These are phyloP conservation scores for Phialophora macrospora DNA, from an alignment of 2,329 filamentous ascomycete species.

Conservation along the genomic window DNA sequence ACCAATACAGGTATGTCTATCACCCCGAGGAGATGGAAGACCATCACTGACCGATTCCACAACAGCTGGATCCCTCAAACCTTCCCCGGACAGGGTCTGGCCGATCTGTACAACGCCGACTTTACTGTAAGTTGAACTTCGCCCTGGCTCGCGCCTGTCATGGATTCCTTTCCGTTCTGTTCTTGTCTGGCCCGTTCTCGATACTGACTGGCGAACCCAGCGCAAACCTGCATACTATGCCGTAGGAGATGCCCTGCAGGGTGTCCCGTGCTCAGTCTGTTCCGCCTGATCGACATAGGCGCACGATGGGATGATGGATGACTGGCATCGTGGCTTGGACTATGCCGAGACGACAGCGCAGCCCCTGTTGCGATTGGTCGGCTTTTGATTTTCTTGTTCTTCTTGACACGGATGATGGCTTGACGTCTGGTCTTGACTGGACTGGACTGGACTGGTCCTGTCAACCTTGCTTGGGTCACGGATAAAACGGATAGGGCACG, in stretches of 20 bases:
- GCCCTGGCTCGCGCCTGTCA: background rate
- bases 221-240: constrained; percentile 56
- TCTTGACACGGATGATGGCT: background rate
- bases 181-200: background rate
- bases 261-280: constrained; percentile 38
- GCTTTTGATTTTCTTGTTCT: background rate
- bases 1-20: constrained; percentile 44
- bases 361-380: background rate
- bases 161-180: background rate
- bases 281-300: constrained; percentile 20
- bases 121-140: constrained; percentile 36
- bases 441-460: background rate
- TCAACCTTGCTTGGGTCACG: background rate
- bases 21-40: background rate
- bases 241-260: constrained; percentile 41
- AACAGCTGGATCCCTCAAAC: constrained; percentile 52
- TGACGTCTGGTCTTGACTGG: background rate
- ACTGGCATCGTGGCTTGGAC: background rate
- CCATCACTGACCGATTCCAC: background rate
- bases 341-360: background rate
- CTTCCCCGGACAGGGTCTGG: constrained; percentile 51
- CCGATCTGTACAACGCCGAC: constrained; percentile 54
- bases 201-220: constrained; percentile 1
- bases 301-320: background rate
- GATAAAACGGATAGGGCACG: background rate